These are phyloP conservation scores for Pisolithus marmoratus DNA, from an alignment of 768 basidiomycete genomes.

Conservation along the genomic window DNA sequence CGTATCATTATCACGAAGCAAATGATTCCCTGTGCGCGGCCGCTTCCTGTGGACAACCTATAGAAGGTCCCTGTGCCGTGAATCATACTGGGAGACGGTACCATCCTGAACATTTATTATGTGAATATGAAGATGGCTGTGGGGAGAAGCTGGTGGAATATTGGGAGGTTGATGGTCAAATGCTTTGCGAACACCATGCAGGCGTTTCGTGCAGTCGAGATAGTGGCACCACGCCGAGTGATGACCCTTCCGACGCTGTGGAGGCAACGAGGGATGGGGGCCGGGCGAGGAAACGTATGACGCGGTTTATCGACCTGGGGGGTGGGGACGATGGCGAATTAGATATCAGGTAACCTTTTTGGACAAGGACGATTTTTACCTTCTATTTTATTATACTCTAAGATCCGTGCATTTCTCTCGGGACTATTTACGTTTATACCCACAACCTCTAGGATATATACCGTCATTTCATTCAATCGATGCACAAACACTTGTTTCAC, in stretches of 20 bases:
- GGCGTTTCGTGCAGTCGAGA: constrained; percentile 20
- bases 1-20: constrained; percentile 88
- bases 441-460: constrained; percentile 15
- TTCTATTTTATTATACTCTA: background rate
- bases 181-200: constrained; percentile 85
- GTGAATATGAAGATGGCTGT: constrained; percentile 60
- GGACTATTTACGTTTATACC: constrained; percentile 12
- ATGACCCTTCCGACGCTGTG: constrained; percentile 7
- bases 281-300: constrained; percentile 70
- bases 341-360: constrained; percentile 28
- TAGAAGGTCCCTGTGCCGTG: constrained; percentile 90
- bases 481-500: too few relatives aligned
- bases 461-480: constrained; percentile 5
- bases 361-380: constrained; percentile 3
- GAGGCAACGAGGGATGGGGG: constrained; percentile 26
- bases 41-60: constrained; percentile 73
- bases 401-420: constrained; percentile 10
- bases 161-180: constrained; percentile 82
- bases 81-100: constrained; percentile 76
- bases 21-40: constrained; percentile 87
- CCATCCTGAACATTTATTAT: constrained; percentile 85
- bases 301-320: constrained; percentile 72
- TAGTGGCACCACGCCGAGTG: constrained; percentile 13
- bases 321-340: constrained; percentile 22
- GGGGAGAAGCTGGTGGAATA: constrained; percentile 68